A percentile compares a stretch with the other conserved stretches of the same genome.
phyloP scores from a whole-genome alignment of 257 asterid genomes.

The Pogostemon cablin region DNA sequence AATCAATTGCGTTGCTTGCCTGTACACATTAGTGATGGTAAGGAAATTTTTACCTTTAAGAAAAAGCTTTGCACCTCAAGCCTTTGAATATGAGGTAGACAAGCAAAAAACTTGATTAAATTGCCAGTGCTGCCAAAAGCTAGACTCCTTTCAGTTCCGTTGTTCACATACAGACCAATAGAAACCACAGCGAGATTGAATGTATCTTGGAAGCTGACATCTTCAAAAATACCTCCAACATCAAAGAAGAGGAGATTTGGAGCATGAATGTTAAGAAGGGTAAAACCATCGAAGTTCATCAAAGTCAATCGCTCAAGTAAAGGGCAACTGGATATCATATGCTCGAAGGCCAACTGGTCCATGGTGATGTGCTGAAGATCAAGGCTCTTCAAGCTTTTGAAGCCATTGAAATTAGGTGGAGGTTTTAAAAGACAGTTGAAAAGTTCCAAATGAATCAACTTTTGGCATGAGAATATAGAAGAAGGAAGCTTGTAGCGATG shows the following conservation, averaged over 20 bases:
- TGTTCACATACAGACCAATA: constrained; percentile 68
- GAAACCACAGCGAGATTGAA: constrained; percentile 77
- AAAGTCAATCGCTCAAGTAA: constrained; percentile 83
- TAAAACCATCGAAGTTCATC: constrained; percentile 94
- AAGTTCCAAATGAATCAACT: constrained; percentile 80
- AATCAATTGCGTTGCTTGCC: not conserved
- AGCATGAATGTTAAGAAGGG: constrained; percentile 69
- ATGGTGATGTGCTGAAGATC: constrained; percentile 97
- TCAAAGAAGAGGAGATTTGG: constrained; percentile 94
- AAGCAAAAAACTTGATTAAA: constrained; percentile 73
- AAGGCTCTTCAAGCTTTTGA: constrained; percentile 78
- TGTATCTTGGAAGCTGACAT: constrained; percentile 67
- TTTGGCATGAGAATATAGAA: constrained; percentile 67
- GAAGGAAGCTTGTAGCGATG: constrained; percentile 92
- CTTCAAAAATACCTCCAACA: constrained; percentile 87
- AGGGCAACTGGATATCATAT: constrained; percentile 71
- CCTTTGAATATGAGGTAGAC: constrained; percentile 85
- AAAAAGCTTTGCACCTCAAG: constrained; percentile 94
- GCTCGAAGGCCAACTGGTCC: constrained; percentile 87
- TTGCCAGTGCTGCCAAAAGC: constrained; percentile 72
- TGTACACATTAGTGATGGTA: not conserved
- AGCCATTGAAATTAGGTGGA: constrained; percentile 66
- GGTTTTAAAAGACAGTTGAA: constrained; percentile 89
- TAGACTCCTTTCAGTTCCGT: constrained; percentile 53
- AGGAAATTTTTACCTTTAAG: constrained; percentile 66